Evolutionary conservation across 192 early-diverging fungal species (phyloP), one percentile per base, ranked within the genome.

Genomic region (Coemansia sp.): DNA sequence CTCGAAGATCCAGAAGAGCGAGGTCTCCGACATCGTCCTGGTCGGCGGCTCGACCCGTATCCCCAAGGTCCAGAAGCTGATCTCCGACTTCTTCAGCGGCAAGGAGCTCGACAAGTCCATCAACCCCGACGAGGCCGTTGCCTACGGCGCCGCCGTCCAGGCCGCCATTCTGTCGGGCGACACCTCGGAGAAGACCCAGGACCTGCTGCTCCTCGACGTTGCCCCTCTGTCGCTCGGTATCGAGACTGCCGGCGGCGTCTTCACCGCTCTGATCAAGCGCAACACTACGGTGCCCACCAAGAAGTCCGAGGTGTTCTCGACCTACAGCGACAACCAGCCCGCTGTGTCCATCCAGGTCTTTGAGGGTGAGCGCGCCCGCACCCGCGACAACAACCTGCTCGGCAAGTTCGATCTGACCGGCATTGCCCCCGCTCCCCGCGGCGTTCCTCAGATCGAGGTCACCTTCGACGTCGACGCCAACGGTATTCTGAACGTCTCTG

Each of bases 31-130:
- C 72, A 96, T 98, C 70, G 95, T 98, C 67, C 85, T 98, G 28
- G 95, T 97, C 62, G 95, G 95, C 82, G 94, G 95, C 66, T 97
- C 95, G 62, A 98, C 94, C 61, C 95, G 95, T 88, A 98, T 98
- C 84, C 95, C 95, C 85, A 97, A 95, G 87, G 88, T 98, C 78
- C 93, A 95, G 84, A 93, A 95, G 87, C 89, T 98, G 80, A 89
- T 98, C 72, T 90, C 91, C 36, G 94, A 97, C 86, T 96, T 88
- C 88, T 98, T 98, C 83, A 95, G 93, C 89, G 94, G 94, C 71
- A 98, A 98, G 88, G 92, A 98, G 85, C 93, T 91, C 76, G 94
- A 95, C 90, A 94, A 92, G 87, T 94, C 92, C 62, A 95, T 98
- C 84, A 97, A 98, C 89, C 96, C 95, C 68, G 95, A 98, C 83